These are phyloP conservation scores for Raffaelea ambrosiae DNA, from an alignment of 2,329 filamentous ascomycete species.

Conservation along the genomic window DNA sequence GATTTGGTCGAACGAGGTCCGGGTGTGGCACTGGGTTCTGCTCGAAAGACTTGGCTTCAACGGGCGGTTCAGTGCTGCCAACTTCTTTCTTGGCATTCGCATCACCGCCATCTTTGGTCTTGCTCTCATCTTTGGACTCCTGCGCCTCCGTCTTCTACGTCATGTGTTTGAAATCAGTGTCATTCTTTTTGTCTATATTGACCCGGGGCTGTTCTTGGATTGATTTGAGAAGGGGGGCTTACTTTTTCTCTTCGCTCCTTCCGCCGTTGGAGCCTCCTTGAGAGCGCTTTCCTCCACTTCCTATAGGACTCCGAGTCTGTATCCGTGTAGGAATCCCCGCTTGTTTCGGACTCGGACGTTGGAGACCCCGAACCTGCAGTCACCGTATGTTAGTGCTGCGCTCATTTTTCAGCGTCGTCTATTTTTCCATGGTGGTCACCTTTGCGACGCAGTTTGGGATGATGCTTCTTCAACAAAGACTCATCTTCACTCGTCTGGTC, in stretches of 20 bases:
- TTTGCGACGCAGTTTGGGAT: neutral
- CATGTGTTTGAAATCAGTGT: neutral
- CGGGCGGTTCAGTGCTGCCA: too few relatives aligned
- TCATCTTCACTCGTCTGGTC: slow-evolving; percentile 1
- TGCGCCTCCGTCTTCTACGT: too few relatives aligned
- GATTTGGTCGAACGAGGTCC: slow-evolving; percentile 22
- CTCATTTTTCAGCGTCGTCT: too few relatives aligned
- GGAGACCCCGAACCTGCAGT: neutral
- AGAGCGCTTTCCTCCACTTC: neutral
- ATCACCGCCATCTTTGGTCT: neutral
- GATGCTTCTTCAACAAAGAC: neutral
- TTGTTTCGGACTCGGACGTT: slow-evolving; percentile 1
- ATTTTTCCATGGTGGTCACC: too few relatives aligned
- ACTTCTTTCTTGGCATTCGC: neutral
- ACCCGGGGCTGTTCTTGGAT: too few relatives aligned
- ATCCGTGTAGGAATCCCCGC: slow-evolving; percentile 1
- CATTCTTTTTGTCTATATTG: too few relatives aligned
- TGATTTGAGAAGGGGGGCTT: too few relatives aligned
- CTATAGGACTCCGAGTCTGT: neutral
- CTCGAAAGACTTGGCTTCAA: slow-evolving; percentile 5
- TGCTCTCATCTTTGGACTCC: neutral
- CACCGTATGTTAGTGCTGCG: too few relatives aligned
- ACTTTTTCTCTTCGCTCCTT: neutral
- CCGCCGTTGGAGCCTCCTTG: neutral
- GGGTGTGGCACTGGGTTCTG: neutral